Evolutionary conservation across 164 flowering plant genomes (phyloP).

Genomic region (Nymphaea thermarum): DNA sequence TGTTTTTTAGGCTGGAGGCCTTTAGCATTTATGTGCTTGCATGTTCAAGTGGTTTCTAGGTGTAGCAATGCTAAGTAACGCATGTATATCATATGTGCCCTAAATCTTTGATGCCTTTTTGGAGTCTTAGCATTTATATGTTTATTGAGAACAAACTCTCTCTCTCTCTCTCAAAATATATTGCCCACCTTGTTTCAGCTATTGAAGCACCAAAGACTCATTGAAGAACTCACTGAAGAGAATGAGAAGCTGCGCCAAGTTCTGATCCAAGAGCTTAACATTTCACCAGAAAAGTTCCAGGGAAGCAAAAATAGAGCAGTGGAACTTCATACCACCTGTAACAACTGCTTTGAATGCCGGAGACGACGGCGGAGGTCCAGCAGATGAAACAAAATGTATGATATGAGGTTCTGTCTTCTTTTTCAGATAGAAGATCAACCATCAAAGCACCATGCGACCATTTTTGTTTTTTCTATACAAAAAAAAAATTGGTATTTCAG

Average conservation of each 20-base stretch:
- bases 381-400: background rate
- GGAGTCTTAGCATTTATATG: background rate
- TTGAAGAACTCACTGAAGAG: slow-evolving; percentile 73
- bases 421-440: no score
- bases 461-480: no score
- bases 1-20: no score
- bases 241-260: slow-evolving; percentile 66
- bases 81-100: no score
- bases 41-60: no score
- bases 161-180: background rate
- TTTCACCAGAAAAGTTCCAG: slow-evolving; percentile 51
- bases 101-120: background rate
- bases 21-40: no score
- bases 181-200: slow-evolving; percentile 36
- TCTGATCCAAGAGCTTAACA: slow-evolving; percentile 64
- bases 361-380: slow-evolving; percentile 41
- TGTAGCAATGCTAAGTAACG: no score
- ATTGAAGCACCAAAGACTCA: slow-evolving; percentile 65
- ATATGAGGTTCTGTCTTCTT: no score
- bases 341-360: slow-evolving; percentile 77
- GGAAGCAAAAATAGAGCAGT: slow-evolving; percentile 11
- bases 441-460: no score
- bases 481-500: no score
- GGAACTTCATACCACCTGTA: slow-evolving; percentile 23
- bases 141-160: background rate